Conservation (phyloP, 371 early-diverging fungal species). For the Rhizomucor miehei region DNA sequence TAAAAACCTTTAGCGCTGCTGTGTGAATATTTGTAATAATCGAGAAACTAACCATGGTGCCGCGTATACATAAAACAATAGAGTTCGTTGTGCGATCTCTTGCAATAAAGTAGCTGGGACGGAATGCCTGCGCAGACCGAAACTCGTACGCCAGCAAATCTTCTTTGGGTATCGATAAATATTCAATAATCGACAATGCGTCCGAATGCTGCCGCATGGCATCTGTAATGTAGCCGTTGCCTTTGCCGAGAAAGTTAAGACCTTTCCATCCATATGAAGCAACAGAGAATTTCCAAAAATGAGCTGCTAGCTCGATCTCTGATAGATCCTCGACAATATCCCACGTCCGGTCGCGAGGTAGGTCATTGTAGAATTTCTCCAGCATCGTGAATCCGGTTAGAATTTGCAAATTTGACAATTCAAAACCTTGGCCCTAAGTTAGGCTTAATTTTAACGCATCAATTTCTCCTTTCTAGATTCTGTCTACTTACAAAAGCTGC, state of each 20-base stretch:
- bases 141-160: constrained; percentile 80
- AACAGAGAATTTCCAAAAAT: constrained; percentile 63
- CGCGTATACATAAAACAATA: constrained; percentile 76
- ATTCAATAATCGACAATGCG: constrained; percentile 66
- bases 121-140: constrained; percentile 66
- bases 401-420: constrained; percentile 73
- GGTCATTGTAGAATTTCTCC: constrained; percentile 56
- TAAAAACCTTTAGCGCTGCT: background rate
- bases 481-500: constrained; percentile 59
- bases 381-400: constrained; percentile 66
- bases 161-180: constrained; percentile 62
- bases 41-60: constrained; percentile 66
- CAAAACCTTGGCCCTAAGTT: constrained; percentile 73
- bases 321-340: constrained; percentile 40
- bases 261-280: constrained; percentile 84
- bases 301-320: constrained; percentile 56
- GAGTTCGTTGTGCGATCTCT: constrained; percentile 67
- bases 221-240: constrained; percentile 67
- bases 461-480: background rate
- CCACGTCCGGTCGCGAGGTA: constrained; percentile 44
- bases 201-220: constrained; percentile 72
- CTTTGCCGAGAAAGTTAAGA: constrained; percentile 75
- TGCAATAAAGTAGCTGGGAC: constrained; percentile 80
- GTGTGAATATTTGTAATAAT: background rate
- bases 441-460: background rate